phyloP scores from a whole-genome alignment of 768 basidiomycete genomes.

The Basidioascus undulatus region DNA sequence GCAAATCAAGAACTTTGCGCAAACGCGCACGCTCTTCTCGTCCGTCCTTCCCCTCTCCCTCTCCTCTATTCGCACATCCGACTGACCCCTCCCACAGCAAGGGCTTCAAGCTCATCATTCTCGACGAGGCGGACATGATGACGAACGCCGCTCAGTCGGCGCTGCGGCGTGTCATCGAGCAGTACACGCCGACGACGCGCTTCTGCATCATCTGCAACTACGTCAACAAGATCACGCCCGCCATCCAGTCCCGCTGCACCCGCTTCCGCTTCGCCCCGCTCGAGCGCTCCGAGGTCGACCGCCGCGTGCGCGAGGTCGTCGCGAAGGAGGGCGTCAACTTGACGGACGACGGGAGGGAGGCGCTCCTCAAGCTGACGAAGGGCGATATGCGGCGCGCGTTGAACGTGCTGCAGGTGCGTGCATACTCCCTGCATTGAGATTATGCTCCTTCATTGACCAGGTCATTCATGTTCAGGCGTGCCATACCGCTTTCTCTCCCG shows the following conservation, averaged over 20 bases:
- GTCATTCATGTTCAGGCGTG: constrained; percentile 32
- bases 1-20: constrained; percentile 95
- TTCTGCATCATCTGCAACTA: constrained; percentile 99
- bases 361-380: constrained; percentile 75
- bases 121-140: constrained; percentile 99
- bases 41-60: background rate
- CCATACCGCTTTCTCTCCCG: constrained; percentile 87
- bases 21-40: constrained; percentile 53
- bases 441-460: background rate
- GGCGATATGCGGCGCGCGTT: constrained; percentile 95
- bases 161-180: constrained; percentile 87
- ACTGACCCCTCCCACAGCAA: constrained; percentile 32
- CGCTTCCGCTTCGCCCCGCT: constrained; percentile 90
- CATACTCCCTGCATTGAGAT: no score
- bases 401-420: constrained; percentile 55
- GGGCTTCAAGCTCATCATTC: constrained; percentile 88
- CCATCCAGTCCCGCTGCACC: constrained; percentile 95
- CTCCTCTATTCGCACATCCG: constrained; percentile 21
- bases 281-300: constrained; percentile 62
- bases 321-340: constrained; percentile 70
- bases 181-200: constrained; percentile 92
- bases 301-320: constrained; percentile 49
- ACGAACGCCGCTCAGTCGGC: constrained; percentile 92
- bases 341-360: constrained; percentile 61
- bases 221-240: constrained; percentile 95